These are phyloP conservation scores for Castanea sativa DNA, from an alignment of 306 rosid species.

Conservation along the genomic window DNA sequence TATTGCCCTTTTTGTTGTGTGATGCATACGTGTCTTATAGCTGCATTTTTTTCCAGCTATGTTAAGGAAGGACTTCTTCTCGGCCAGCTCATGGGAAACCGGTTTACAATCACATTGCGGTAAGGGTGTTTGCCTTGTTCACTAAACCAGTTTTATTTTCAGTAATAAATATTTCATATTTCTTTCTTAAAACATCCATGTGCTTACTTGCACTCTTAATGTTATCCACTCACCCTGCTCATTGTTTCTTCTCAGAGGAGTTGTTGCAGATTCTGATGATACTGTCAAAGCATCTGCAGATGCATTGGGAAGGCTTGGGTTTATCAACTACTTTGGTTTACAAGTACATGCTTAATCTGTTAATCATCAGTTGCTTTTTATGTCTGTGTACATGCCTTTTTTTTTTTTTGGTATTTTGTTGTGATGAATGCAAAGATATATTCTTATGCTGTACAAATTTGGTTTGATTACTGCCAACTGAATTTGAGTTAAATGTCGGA, in stretches of 20 bases:
- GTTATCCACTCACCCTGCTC: conserved; percentile 22
- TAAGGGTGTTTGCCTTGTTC: conserved; percentile 34
- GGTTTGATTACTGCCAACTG: not conserved
- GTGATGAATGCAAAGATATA: not conserved
- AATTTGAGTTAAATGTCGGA: not conserved
- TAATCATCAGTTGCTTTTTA: conserved; percentile 8
- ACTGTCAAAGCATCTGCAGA: conserved; percentile 74
- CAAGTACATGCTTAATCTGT: conserved; percentile 55
- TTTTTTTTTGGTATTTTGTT: conserved; percentile 16
- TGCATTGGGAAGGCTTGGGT: conserved; percentile 78
- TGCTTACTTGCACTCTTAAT: conserved; percentile 16
- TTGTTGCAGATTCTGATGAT: conserved; percentile 88
- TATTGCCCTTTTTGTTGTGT: conserved; percentile 8
- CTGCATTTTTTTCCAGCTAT: conserved; percentile 54
- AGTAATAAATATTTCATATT: not conserved
- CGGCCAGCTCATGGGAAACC: conserved; percentile 91
- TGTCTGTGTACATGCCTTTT: not conserved
- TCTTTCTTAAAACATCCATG: not conserved
- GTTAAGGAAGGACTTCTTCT: conserved; percentile 85
- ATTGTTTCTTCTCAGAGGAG: conserved; percentile 66
- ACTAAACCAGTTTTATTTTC: not conserved
- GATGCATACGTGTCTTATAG: conserved; percentile 20
- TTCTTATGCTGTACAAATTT: not conserved
- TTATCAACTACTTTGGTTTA: conserved; percentile 94
- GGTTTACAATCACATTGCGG: conserved; percentile 86